Evolutionary conservation across 345 rosid genomes (phyloP).

Genomic region (Populus pruinosa): DNA sequence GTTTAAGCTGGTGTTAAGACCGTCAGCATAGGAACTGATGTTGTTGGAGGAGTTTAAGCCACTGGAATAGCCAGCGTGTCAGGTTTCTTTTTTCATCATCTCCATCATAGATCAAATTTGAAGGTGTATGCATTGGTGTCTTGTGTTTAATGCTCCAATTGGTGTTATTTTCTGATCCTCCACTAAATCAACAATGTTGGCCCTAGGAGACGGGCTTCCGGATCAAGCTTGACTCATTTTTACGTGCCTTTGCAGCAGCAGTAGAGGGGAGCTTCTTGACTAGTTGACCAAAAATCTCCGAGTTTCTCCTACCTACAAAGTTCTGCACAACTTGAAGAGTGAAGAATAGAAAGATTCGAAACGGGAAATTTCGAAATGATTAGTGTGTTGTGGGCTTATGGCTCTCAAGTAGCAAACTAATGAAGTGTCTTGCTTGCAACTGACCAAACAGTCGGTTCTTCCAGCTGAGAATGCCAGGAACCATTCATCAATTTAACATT

Average conservation of each 20-base stretch:
- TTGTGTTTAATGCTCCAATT: constrained; percentile 20
- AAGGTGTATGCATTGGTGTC: constrained; percentile 20
- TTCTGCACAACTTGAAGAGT: background rate
- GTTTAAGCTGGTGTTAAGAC: constrained; percentile 44
- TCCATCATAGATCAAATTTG: constrained; percentile 10
- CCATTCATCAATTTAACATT: background rate
- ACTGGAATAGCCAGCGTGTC: constrained; percentile 26
- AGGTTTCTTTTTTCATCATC: constrained; percentile 40
- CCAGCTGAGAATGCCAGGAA: background rate
- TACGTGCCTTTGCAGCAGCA: too few relatives aligned
- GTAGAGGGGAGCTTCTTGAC: constrained; percentile 29
- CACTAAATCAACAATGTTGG: constrained; percentile 43
- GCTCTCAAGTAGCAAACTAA: background rate
- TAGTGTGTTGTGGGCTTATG: background rate
- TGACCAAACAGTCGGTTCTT: background rate
- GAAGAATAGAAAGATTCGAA: background rate
- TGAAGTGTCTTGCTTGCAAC: background rate
- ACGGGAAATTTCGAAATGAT: background rate
- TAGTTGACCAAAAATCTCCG: constrained; percentile 46
- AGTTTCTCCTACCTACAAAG: constrained; percentile 50
- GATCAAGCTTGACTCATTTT: constrained; percentile 20
- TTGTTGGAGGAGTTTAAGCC: constrained; percentile 48
- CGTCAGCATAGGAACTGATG: constrained; percentile 51
- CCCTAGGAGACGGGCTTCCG: constrained; percentile 45
- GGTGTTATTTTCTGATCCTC: constrained; percentile 36